Conservation (phyloP, 2,329 filamentous ascomycete genomes). For the Cordyceps cateniannulata region DNA sequence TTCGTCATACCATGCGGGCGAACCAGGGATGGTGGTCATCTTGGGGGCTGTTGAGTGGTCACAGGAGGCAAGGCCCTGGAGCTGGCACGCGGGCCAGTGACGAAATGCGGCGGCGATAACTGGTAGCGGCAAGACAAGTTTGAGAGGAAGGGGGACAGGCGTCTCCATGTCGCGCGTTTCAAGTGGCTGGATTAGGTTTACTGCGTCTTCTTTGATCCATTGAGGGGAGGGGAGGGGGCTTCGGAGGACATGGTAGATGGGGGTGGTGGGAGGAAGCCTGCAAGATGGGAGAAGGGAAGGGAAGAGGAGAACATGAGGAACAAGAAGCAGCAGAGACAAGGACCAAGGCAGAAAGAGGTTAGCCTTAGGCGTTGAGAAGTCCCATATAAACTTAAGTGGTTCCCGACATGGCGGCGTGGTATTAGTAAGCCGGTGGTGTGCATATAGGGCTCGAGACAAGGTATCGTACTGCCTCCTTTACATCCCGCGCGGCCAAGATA, state of each 20-base stretch:
- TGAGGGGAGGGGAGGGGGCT: neutral
- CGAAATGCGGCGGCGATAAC: neutral
- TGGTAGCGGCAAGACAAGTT: neutral
- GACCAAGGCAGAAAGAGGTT: neutral
- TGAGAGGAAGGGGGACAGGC: neutral
- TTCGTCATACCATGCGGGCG: neutral
- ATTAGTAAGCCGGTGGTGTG: neutral
- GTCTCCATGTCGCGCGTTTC: constrained; percentile 9
- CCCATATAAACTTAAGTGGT: neutral
- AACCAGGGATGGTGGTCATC: neutral
- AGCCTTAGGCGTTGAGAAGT: neutral
- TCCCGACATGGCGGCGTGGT: neutral
- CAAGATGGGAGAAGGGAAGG: neutral
- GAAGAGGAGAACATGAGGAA: neutral
- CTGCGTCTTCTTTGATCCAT: constrained; percentile 2
- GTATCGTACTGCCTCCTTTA: neutral
- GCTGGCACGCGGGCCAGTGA: neutral
- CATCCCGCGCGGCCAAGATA: no score
- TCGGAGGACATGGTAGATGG: neutral
- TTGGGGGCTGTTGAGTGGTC: neutral
- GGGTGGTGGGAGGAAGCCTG: no score
- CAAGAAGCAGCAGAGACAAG: neutral
- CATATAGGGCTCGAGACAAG: neutral
- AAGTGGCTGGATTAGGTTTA: constrained; percentile 9
- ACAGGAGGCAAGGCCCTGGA: neutral